Evolutionary conservation across 2,329 filamentous ascomycete genomes (phyloP), one percentile per base, ranked within the genome.

Genomic region (Neophaeococcomyces aloes): DNA sequence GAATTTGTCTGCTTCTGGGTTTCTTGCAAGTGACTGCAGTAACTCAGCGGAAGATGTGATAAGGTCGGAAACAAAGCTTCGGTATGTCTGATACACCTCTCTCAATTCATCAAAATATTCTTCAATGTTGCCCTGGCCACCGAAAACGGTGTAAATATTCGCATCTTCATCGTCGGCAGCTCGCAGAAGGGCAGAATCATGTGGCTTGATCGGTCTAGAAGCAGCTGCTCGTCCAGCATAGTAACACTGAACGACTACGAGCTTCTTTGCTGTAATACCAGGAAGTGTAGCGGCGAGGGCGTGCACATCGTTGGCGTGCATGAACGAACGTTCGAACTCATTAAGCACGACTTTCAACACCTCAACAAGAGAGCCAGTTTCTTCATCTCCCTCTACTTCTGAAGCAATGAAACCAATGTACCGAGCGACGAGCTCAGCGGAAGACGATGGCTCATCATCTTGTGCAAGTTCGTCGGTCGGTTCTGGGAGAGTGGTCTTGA

Each of bases 101-200:
- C 91, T 81, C 50, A 98, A 76, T 70, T 98, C 91, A 55, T 98
- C 89, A 59, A 98, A 98, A 68, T 98, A 98, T 68, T 98, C 93
- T 66, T 98, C 89, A 52, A 98, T 96, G 65, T 98, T 98, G 56
- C 91, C 91, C 64, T 98, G 91, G 5, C 91, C 91, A 48, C 91
- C 91, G 55, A 96, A 94, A 49, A 98, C 87, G 53, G 81, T 88
- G 70, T 94, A 98, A 48, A 98, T 77, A 56, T 78, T 81, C 43
- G 88, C 88, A 44, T 81, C 79, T 49, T 78, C 81, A 50, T 95
- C 88, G 36, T 83, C 80, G 7, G 86, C 86, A 39, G 91, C 89
- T 54, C 91, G 78, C 60, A 95, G 78, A 36, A 98, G 75, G 29
- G 91, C 93, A 31, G 93, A 96, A 61, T 94, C 85, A 63, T 98